Base-by-base conservation (phyloP, 371 early-diverging fungal genomes). In the Mortierella sp. region DNA sequence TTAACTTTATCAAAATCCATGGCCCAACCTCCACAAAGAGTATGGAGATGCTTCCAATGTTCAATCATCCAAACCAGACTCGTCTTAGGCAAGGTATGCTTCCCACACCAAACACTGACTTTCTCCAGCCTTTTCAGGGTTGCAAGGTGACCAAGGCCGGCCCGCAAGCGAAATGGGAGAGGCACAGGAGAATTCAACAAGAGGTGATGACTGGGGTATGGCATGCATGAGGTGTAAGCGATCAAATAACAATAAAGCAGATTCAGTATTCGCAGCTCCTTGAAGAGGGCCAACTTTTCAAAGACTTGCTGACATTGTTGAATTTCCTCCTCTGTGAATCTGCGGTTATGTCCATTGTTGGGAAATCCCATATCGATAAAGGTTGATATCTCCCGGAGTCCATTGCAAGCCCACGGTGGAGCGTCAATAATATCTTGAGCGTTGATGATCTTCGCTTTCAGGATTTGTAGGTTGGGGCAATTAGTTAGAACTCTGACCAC, bases 331-430 rank as follows among this genome's bases (percentile, higher is more conserved):
- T 53, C 56, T 19, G 64, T 40, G 26, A 64, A 35, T 22, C 35
- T 35, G 4, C 64, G 64, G 55, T 40, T 31, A 10, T 22, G 29
- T 26, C 28, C 64, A 28, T 37, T 47, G 42, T 64, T 35, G 9
- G 42, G 40, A 45, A 69, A 69, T 6, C 57, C 62, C 69, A 69
- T 69, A 5, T 69, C 63, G 32, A 69, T 69, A 28, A 57, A 61
- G 1, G 45, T 34, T 19, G 17, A 17, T 19, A 61, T 28, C 15
- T 23, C 45, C 22, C 47, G 31, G 3, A 69, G 47, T 28, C 63
- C 45, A 4, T 35, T 54, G 45, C 62, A 69, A 13, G 45, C 69
- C 61, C 61, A 69, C 0, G 69, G 63, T 26, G 37, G 42, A 3
- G 31, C 32, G 6, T 40, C 13, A 22, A 40, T 55, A 45, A 69